phyloP scores from a whole-genome alignment of 495 filamentous ascomycete genomes.

The Aspergillus coremiiformis region DNA sequence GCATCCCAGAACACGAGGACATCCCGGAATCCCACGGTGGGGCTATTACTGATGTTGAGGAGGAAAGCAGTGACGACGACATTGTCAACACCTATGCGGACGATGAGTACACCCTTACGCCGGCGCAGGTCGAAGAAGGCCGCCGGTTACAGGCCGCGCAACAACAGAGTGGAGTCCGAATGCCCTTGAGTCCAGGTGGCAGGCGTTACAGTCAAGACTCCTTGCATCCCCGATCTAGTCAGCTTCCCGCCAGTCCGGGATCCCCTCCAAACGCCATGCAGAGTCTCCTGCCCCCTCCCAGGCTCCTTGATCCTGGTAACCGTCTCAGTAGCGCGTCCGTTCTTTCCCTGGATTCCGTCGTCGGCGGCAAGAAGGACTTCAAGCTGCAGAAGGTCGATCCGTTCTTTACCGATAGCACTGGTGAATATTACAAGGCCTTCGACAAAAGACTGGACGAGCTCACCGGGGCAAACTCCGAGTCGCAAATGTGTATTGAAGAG shows the following conservation, averaged over 20 bases:
- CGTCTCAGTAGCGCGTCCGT: constrained; percentile 38
- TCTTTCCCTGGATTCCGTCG: constrained; percentile 45
- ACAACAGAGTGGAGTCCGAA: not conserved
- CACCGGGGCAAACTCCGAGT: constrained; percentile 48
- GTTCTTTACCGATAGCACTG: constrained; percentile 61
- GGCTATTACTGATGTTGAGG: constrained; percentile 14
- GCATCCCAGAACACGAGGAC: constrained; percentile 24
- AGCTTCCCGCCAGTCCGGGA: constrained; percentile 30
- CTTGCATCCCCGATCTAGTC: constrained; percentile 15
- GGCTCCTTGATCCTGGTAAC: constrained; percentile 25
- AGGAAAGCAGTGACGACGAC: constrained; percentile 40
- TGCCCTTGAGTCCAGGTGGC: not conserved
- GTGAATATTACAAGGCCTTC: constrained; percentile 53
- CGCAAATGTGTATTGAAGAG: constrained; percentile 59
- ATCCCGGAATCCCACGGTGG: not conserved
- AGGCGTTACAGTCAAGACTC: constrained; percentile 22
- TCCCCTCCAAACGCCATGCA: constrained; percentile 30
- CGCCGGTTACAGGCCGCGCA: constrained; percentile 21
- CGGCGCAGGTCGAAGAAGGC: constrained; percentile 30
- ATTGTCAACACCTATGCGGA: constrained; percentile 38
- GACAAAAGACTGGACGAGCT: constrained; percentile 52
- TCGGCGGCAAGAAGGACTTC: constrained; percentile 55
- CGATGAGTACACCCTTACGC: constrained; percentile 36
- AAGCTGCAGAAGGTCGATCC: constrained; percentile 64
- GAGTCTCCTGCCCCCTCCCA: constrained; percentile 8